phyloP scores from a whole-genome alignment of 805 yeast species.

The Candida verbasci region DNA sequence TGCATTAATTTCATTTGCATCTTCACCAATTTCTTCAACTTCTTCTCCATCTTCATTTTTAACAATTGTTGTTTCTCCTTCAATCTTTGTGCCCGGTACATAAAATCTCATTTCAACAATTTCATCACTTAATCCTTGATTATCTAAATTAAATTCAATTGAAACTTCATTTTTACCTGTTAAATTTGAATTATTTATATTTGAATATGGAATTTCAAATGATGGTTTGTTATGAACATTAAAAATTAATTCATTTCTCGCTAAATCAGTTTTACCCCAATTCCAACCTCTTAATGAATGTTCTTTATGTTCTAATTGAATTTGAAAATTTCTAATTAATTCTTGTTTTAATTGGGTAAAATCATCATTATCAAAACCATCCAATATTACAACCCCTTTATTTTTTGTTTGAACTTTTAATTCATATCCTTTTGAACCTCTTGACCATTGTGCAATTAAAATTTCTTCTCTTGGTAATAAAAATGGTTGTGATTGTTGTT shows the following conservation, averaged over 20 bases:
- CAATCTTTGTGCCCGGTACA: slow-evolving; percentile 80
- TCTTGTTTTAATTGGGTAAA: slow-evolving; percentile 78
- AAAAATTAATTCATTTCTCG: slow-evolving; percentile 85
- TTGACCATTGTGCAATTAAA: slow-evolving; percentile 78
- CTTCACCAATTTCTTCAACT: slow-evolving; percentile 32
- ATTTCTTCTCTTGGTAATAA: slow-evolving; percentile 84
- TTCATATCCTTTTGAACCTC: slow-evolving; percentile 91
- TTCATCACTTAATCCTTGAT: slow-evolving; percentile 85
- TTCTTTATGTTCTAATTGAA: slow-evolving; percentile 76
- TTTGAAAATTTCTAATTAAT: slow-evolving; percentile 67
- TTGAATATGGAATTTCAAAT: slow-evolving; percentile 83
- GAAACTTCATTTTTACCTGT: slow-evolving; percentile 94
- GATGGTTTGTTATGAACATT: slow-evolving; percentile 83
- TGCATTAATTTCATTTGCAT: slow-evolving; percentile 52
- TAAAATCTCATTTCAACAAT: slow-evolving; percentile 91
- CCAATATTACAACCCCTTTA: slow-evolving; percentile 79
- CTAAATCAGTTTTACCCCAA: slow-evolving; percentile 94
- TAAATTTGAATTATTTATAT: slow-evolving; percentile 78
- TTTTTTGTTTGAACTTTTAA: slow-evolving; percentile 84
- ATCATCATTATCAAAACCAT: slow-evolving; percentile 88
- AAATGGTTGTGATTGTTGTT: slow-evolving; percentile 50
- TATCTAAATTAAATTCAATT: slow-evolving; percentile 68
- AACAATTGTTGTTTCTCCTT: slow-evolving; percentile 33
- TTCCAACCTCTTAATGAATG: slow-evolving; percentile 98
- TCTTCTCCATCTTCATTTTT: slow-evolving; percentile 29